A percentile compares a stretch with the other conserved stretches of the same genome.
Conservation (phyloP, 129 eudicot species). For the Chrysanthemum makinoi region DNA sequence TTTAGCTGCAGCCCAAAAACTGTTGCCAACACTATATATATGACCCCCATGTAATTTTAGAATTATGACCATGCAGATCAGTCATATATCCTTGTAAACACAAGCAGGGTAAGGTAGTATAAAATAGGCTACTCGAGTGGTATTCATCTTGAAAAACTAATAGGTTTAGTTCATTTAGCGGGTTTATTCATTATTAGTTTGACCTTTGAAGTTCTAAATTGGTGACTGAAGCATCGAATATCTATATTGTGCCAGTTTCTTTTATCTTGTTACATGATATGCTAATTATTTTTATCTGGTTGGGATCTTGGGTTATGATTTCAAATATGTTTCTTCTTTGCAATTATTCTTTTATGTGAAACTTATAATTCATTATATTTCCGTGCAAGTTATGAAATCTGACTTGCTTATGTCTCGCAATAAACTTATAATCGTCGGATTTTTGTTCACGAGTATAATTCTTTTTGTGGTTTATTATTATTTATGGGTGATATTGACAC, state of each 20-base stretch:
- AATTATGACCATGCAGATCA: constrained; percentile 8
- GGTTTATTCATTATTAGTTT: not conserved
- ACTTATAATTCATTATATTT: not conserved
- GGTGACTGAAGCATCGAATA: not conserved
- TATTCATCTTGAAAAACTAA: not conserved
- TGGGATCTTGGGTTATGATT: not conserved
- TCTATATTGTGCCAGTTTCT: constrained; percentile 1
- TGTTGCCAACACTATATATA: not conserved
- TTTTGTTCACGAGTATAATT: not conserved
- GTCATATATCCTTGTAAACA: not conserved
- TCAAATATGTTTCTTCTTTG: not conserved
- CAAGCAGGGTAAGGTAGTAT: not conserved
- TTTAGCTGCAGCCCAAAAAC: not conserved
- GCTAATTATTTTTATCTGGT: not conserved
- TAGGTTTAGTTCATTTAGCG: not conserved
- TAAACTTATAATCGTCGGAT: not conserved
- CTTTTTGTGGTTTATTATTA: not conserved
- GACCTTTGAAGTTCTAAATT: not conserved
- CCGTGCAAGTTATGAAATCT: not conserved
- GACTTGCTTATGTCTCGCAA: not conserved
- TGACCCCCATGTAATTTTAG: not conserved
- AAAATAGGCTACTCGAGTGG: not conserved
- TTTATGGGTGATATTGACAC: not conserved
- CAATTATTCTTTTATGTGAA: not conserved
- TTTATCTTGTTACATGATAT: not conserved